Conservation (phyloP, 805 yeast genomes). For the Barnettozyma populi region DNA sequence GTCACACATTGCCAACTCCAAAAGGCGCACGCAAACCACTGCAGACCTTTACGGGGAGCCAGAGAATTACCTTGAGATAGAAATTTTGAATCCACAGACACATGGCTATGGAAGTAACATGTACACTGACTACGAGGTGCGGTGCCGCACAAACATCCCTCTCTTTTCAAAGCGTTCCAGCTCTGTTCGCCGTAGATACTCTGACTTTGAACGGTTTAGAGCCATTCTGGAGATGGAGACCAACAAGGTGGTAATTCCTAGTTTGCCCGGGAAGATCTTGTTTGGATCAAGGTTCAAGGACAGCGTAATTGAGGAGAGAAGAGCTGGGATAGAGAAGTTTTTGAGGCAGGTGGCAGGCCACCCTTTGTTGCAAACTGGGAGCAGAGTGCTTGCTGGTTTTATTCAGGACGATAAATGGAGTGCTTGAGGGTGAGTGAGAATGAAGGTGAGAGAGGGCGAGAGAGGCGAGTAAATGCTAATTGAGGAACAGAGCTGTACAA, state of each 20-base stretch:
- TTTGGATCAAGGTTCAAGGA: slow-evolving; percentile 70
- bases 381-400: slow-evolving; percentile 71
- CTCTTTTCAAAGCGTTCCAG: slow-evolving; percentile 63
- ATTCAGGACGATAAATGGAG: slow-evolving; percentile 81
- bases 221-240: slow-evolving; percentile 70
- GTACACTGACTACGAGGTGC: slow-evolving; percentile 89
- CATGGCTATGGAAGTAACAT: slow-evolving; percentile 61
- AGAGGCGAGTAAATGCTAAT: not conserved
- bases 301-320: slow-evolving; percentile 74
- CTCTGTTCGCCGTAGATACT: slow-evolving; percentile 76
- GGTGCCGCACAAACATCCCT: slow-evolving; percentile 89
- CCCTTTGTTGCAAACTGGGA: slow-evolving; percentile 86
- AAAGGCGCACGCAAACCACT: slow-evolving; percentile 35
- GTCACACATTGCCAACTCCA: not conserved
- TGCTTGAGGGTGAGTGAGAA: not conserved
- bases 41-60: slow-evolving; percentile 90
- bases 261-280: slow-evolving; percentile 80
- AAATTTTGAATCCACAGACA: slow-evolving; percentile 74
- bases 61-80: slow-evolving; percentile 88
- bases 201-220: slow-evolving; percentile 82
- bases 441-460: not conserved
- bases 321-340: slow-evolving; percentile 80
- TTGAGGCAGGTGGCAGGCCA: slow-evolving; percentile 81
- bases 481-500: not conserved
- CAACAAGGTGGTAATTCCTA: slow-evolving; percentile 76